These are phyloP conservation scores for Ogataea dorogensis DNA, from an alignment of 805 yeast species.

Conservation along the genomic window DNA sequence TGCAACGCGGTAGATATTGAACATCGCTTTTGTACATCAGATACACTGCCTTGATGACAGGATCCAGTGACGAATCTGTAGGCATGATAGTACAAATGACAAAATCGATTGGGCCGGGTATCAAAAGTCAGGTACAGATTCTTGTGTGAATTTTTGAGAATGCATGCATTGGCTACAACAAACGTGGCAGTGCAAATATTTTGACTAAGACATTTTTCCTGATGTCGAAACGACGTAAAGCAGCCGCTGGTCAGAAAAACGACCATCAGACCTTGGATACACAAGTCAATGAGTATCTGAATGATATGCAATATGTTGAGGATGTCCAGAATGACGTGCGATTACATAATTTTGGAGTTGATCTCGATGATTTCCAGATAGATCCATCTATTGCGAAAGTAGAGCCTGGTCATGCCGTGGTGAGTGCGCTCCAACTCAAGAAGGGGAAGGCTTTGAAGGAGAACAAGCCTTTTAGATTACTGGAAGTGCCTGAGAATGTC, in stretches of 20 bases:
- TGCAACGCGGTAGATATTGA: slow-evolving; percentile 12
- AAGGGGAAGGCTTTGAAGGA: slow-evolving; percentile 7
- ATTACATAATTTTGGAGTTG: slow-evolving; percentile 25
- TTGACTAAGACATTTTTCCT: too few species aligned
- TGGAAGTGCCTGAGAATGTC: slow-evolving; percentile 25
- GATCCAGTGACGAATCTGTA: slow-evolving; percentile 14
- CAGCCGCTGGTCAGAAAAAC: slow-evolving; percentile 14
- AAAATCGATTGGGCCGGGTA: background rate
- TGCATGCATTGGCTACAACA: slow-evolving; percentile 1
- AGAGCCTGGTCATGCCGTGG: slow-evolving; percentile 18
- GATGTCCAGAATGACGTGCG: slow-evolving; percentile 20
- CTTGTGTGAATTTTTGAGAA: background rate
- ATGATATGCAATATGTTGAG: slow-evolving; percentile 26
- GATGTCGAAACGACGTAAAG: slow-evolving; percentile 10
- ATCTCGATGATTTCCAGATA: slow-evolving; percentile 28
- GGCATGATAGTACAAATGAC: slow-evolving; percentile 3
- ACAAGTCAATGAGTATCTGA: slow-evolving; percentile 31
- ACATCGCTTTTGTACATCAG: slow-evolving; percentile 19
- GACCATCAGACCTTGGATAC: slow-evolving; percentile 30
- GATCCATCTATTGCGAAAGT: slow-evolving; percentile 23
- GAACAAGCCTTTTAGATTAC: slow-evolving; percentile 9
- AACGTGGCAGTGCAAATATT: slow-evolving; percentile 5
- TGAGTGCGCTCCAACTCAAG: slow-evolving; percentile 4
- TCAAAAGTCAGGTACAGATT: slow-evolving; percentile 4
- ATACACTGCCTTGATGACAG: slow-evolving; percentile 22